These are phyloP conservation scores for Penicillium verhagenii DNA, from an alignment of 495 filamentous ascomycete genomes.

Conservation along the genomic window DNA sequence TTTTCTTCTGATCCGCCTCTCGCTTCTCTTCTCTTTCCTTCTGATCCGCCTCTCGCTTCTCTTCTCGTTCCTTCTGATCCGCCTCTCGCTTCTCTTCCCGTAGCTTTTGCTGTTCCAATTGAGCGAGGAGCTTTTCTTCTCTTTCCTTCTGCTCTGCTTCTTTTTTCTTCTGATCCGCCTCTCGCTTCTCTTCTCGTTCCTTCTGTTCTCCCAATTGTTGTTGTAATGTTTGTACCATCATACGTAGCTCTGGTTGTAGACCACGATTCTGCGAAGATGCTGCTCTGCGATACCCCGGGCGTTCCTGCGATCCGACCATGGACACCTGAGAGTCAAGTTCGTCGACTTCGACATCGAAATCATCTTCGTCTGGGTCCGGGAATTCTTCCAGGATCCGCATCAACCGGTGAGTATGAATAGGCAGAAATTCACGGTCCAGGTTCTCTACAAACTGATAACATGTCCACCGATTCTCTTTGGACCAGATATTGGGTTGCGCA, in stretches of 20 bases:
- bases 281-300: slow-evolving; percentile 2
- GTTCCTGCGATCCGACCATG: slow-evolving; percentile 7
- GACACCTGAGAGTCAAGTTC: slow-evolving; percentile 3
- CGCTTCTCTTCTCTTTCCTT: neutral
- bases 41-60: neutral
- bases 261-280: slow-evolving; percentile 8
- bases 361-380: slow-evolving; percentile 2
- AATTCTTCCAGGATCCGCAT: slow-evolving; percentile 2
- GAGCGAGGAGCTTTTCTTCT: neutral
- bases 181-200: slow-evolving; percentile 1
- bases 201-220: slow-evolving; percentile 5
- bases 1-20: neutral
- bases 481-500: slow-evolving; percentile 2
- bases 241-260: slow-evolving; percentile 7
- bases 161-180: neutral
- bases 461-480: slow-evolving; percentile 5
- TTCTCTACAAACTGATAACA: slow-evolving; percentile 5
- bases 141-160: neutral
- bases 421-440: slow-evolving; percentile 6
- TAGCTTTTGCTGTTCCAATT: neutral
- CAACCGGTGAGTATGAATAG: slow-evolving; percentile 2
- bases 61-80: neutral
- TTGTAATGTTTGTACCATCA: slow-evolving; percentile 6
- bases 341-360: neutral
- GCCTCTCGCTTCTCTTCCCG: neutral